Base-by-base conservation (phyloP, 495 filamentous ascomycete species). In the Cryomyces minteri region DNA sequence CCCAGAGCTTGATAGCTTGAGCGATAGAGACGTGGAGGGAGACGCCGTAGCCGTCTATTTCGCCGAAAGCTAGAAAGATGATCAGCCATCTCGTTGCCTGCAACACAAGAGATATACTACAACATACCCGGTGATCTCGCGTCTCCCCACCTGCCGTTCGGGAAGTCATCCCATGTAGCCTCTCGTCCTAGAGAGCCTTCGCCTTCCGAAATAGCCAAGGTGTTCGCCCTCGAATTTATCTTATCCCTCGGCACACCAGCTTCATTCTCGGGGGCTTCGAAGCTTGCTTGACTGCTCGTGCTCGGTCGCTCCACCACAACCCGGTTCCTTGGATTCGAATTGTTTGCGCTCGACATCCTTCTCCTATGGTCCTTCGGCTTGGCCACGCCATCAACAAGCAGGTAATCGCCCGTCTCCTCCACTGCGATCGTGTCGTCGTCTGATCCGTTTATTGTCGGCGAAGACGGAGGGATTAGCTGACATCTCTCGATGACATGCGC, bases 91-190 rank as follows among this genome's bases (percentile, higher is more conserved):
- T 1, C 12, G 1, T 38, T 9, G 34, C 12, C 9, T 38, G 34
- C 9, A 38, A 14, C 18, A 25, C 18, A 25, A 25, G 9, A 14
- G 34, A 10, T 38, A 38, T 9, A 14, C 9, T 38, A 3, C 2
- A 3, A 9, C 12, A 2, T 14, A 58, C 55, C 55, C 18, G 62
- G 62, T 1, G 58, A 62, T 39, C 65, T 58, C 7, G 88, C 84
- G 57, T 95, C 88, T 57, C 90, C 90, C 79, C 88, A 98, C 40
- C 90, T 76, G 29, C 90, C 92, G 68, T 98, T 98, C 44, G 92
- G 90, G 65, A 80, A 98, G 63, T 98, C 90, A 58, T 98, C 90
- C 90, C 90, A 98, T 5, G 90, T 96, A 25, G 92, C 92, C 65
- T 95, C 92, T 48, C 92, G 71, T 32, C 88, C 90, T 9, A 94